A percentile compares a stretch with the other conserved stretches of the same genome.
Evolutionary conservation across 2,329 filamentous ascomycete species (phyloP).

Genomic region (Aspergillus fumigatiaffinis): DNA sequence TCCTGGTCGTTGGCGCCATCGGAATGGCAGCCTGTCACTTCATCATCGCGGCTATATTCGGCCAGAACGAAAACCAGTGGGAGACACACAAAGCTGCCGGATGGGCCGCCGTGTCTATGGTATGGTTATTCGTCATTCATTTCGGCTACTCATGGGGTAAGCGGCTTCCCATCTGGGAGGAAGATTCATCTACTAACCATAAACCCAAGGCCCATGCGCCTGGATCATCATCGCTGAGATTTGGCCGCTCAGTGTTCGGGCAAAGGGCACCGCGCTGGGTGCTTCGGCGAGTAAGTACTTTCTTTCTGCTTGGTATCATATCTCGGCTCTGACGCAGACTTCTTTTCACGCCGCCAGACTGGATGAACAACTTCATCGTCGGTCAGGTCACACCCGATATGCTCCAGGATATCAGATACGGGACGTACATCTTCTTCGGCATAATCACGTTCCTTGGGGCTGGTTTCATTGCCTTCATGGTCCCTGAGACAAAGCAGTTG

Average conservation of each 20-base stretch:
- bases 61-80: conserved; percentile 58
- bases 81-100: conserved; percentile 54
- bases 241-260: conserved; percentile 66
- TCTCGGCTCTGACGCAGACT: conserved; percentile 1
- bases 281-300: conserved; percentile 50
- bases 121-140: conserved; percentile 67
- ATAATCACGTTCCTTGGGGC: conserved; percentile 61
- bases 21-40: conserved; percentile 67
- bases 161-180: not conserved
- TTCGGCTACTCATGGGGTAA: conserved; percentile 69
- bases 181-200: not conserved
- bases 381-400: conserved; percentile 68
- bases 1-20: conserved; percentile 49
- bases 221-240: conserved; percentile 75
- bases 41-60: conserved; percentile 64
- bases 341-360: conserved; percentile 10
- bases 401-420: conserved; percentile 61
- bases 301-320: conserved; percentile 6
- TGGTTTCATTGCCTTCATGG: conserved; percentile 48
- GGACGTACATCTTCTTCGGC: conserved; percentile 70
- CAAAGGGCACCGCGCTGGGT: conserved; percentile 67
- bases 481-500: conserved; percentile 49
- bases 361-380: conserved; percentile 59
- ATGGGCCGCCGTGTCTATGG: conserved; percentile 57
- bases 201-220: conserved; percentile 49